Base-by-base conservation (phyloP, 129 eudicot species). In the Artemisia argyi region DNA sequence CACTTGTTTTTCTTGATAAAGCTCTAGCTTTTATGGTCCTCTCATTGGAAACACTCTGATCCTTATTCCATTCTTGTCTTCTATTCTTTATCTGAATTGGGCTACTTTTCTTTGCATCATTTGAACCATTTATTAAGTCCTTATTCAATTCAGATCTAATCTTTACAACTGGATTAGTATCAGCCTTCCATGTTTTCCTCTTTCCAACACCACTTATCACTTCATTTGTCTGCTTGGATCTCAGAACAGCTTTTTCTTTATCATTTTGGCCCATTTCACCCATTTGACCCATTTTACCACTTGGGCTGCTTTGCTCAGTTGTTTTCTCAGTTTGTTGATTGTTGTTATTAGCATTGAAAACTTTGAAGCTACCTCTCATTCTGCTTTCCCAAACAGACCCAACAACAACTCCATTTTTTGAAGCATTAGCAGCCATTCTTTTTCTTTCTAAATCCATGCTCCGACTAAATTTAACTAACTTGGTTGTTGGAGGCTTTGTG, bases 301-400 rank as follows among this genome's bases (percentile, higher is more conserved):
- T 20, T 55, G 16, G 22, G 22, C 12, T 16, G 47, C 3, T 49
- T 13, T 55, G 50, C 9, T 73, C 71, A 52, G 18, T 52, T 52
- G 65, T 62, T 68, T 65, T 61, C 42, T 26, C 83, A 79, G 1
- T 75, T 61, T 68, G 60, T 28, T 72, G 67, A 5, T 51, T 46
- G 47, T 53, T 62, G 52, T 78, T 69, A 49, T 82, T 61, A 3
- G 68, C 83, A 67, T 81, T 81, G 84, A 90, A 85, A 47, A 85
- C 91, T 61, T 83, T 85, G 74, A 90, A 69, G 61, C 96, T 87
- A 69, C 96, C 87, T 72, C 83, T 87, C 86, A 87, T 87, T 75
- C 94, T 83, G 69, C 83, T 87, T 75, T 90, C 97, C 95, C 94
- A 90, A 76, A 85, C 87, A 81, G 95, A 90, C 61, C 95, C 89